Evolutionary conservation across 768 basidiomycete genomes (phyloP).

Genomic region (Hericium erinaceus): DNA sequence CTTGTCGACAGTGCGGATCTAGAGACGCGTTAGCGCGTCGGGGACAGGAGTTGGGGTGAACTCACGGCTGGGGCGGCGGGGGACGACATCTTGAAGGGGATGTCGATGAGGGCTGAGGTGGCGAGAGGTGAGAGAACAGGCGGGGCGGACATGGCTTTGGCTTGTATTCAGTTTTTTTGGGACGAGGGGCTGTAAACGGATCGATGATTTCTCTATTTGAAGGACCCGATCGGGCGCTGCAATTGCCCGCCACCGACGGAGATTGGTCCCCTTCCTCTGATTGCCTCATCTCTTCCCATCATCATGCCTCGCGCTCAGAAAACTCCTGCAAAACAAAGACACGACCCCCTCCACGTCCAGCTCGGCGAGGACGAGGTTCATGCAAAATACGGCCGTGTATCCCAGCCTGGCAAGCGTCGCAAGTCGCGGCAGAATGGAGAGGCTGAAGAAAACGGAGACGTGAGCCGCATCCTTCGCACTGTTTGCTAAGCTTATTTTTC

Average conservation of each 20-base stretch:
- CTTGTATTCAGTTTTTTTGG: neutral
- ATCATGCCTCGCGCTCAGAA: slow-evolving; percentile 60
- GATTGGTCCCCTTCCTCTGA: slow-evolving; percentile 1
- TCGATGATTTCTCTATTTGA: neutral
- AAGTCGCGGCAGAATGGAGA: slow-evolving; percentile 42
- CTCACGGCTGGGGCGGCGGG: slow-evolving; percentile 4
- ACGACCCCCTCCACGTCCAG: slow-evolving; percentile 83
- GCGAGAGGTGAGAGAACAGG: neutral
- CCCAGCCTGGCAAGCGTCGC: slow-evolving; percentile 67
- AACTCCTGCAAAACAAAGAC: slow-evolving; percentile 48
- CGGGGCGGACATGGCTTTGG: neutral
- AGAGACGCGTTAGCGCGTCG: neutral
- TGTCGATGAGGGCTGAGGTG: neutral
- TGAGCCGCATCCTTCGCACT: slow-evolving; percentile 3
- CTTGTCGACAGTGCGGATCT: slow-evolving; percentile 66
- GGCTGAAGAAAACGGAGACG: slow-evolving; percentile 40
- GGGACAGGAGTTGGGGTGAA: neutral
- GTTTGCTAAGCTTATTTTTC: neutral
- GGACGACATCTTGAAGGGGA: slow-evolving; percentile 7
- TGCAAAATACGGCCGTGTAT: slow-evolving; percentile 70
- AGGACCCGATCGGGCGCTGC: too few relatives aligned
- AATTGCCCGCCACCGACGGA: too few relatives aligned
- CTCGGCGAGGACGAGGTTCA: slow-evolving; percentile 70
- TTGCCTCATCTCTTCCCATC: slow-evolving; percentile 1
- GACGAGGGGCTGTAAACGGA: neutral